Evolutionary conservation across 2,329 filamentous ascomycete species (phyloP), one percentile per base, ranked within the genome.

Genomic region (Lomentospora prolificans): DNA sequence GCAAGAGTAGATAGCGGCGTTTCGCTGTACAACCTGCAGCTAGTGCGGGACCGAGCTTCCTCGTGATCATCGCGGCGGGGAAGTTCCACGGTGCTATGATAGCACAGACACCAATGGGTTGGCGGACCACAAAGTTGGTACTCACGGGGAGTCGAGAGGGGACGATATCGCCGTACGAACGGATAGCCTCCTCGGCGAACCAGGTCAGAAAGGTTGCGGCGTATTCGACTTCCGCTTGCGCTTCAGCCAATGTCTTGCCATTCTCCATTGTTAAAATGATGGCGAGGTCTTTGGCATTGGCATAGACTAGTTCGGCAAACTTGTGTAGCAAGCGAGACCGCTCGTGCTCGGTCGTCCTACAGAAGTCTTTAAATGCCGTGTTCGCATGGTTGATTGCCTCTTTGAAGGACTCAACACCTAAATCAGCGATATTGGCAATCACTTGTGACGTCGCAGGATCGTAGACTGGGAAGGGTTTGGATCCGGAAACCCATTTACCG

Each of bases 201-300:
- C 82, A 85, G 65, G 82, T 78, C 55, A 82, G 76, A 67, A 84
- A 85, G 60, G 69, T 74, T 1, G 81, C 76, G 3, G 81, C 80
- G 60, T 84, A 85, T 33, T 68, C 68, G 25, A 77, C 76, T 66
- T 85, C 82, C 7, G 73, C 75, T 61, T 74, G 75, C 12, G 81
- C 76, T 62, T 85, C 82, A 30, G 80, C 75, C 30, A 85, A 63
- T 1, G 85, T 80, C 71, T 88, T 95, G 60, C 90, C 90, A 62
- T 95, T 95, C 74, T 95, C 90, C 84, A 86, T 88, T 41, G 89
- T 94, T 64, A 95, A 90, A 59, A 95, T 77, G 59, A 78, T 88
- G 7, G 89, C 87, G 30, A 95, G 75, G 66, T 95, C 90, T 30
- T 91, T 87, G 50, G 81, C 76, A 63, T 95, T 90, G 58, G 86